Evolutionary conservation across 768 basidiomycete genomes (phyloP).

Genomic region (Lactarius pseudohatsudake): DNA sequence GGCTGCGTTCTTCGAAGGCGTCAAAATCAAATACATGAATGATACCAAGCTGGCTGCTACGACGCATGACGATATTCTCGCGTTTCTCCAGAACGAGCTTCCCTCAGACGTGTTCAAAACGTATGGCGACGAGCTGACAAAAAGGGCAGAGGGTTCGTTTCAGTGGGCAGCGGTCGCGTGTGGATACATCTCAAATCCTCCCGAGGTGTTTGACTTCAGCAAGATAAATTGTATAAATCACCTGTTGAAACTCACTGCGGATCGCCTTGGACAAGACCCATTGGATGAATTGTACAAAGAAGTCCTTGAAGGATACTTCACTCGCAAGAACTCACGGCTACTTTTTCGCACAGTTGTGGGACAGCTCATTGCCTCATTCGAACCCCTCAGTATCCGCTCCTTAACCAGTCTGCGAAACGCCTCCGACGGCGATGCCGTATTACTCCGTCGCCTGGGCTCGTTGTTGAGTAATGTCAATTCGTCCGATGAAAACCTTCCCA

Average conservation of each 20-base stretch:
- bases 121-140: background rate
- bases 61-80: background rate
- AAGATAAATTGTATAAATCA: too few species aligned
- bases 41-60: background rate
- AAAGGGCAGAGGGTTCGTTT: background rate
- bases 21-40: background rate
- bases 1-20: background rate
- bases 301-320: too few species aligned
- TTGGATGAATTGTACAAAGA: too few species aligned
- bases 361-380: background rate
- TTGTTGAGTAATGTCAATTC: slow-evolving; percentile 6
- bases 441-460: background rate
- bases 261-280: background rate
- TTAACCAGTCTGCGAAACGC: background rate
- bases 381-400: background rate
- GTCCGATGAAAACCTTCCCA: background rate
- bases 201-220: too few species aligned
- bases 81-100: background rate
- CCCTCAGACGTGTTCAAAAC: background rate
- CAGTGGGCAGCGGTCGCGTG: background rate
- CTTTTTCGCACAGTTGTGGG: background rate
- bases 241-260: too few species aligned
- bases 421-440: too few species aligned
- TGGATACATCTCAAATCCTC: background rate
- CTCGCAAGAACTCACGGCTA: background rate